Evolutionary conservation across 805 yeast genomes (phyloP).

Genomic region (Yamadazyma sp.): DNA sequence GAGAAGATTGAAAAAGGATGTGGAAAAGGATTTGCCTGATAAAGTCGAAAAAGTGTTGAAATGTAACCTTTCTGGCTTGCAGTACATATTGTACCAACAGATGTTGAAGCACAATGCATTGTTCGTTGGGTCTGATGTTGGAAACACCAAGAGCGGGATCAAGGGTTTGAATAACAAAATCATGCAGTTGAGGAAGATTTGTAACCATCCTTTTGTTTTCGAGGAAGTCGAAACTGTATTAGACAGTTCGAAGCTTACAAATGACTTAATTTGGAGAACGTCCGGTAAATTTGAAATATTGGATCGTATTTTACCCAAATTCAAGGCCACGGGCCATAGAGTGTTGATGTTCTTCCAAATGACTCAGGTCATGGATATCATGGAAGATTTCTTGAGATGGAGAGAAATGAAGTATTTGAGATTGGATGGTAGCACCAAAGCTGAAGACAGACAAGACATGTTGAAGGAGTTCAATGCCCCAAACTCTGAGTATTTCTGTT

Average conservation of each 20-base stretch:
- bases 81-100: conserved; percentile 68
- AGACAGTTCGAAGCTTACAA: conserved; percentile 61
- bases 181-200: conserved; percentile 82
- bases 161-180: conserved; percentile 79
- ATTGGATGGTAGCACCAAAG: conserved; percentile 80
- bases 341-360: conserved; percentile 83
- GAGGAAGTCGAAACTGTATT: conserved; percentile 76
- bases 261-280: conserved; percentile 69
- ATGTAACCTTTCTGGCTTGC: conserved; percentile 74
- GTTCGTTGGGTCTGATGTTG: conserved; percentile 62
- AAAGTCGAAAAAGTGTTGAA: conserved; percentile 81
- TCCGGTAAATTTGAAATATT: conserved; percentile 80
- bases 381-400: conserved; percentile 78
- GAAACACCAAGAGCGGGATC: conserved; percentile 62
- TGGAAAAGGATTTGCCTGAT: conserved; percentile 82
- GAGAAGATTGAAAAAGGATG: conserved; percentile 84
- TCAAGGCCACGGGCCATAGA: conserved; percentile 71
- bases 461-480: conserved; percentile 75
- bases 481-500: conserved; percentile 73
- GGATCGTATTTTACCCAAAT: conserved; percentile 73
- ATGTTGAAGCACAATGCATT: conserved; percentile 72
- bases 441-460: conserved; percentile 79
- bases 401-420: conserved; percentile 68
- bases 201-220: conserved; percentile 86
- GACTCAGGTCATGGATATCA: conserved; percentile 88